These are phyloP conservation scores for Hordeum pubiflorum DNA, from an alignment of 202 grass and related monocot genomes.

Conservation along the genomic window DNA sequence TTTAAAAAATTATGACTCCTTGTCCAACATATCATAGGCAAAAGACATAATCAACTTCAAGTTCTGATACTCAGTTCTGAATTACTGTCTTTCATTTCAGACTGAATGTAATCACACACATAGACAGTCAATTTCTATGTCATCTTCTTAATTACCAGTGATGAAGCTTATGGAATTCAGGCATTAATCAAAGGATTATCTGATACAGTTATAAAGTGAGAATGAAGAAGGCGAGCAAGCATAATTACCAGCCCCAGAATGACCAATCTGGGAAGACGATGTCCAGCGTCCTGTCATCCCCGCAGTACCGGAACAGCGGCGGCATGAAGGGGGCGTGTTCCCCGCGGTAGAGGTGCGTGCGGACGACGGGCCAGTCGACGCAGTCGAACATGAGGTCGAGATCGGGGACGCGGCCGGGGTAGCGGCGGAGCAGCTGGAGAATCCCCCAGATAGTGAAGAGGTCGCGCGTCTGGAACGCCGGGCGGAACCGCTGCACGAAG, in stretches of 20 bases:
- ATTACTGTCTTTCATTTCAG: not conserved
- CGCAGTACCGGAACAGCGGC: slow-evolving; percentile 74
- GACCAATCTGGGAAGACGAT: slow-evolving; percentile 95
- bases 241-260: slow-evolving; percentile 93
- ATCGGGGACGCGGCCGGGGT: slow-evolving; percentile 76
- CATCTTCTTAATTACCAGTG: not conserved
- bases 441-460: slow-evolving; percentile 96
- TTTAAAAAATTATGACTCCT: not conserved
- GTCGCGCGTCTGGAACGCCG: slow-evolving; percentile 69
- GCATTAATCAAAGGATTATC: not conserved
- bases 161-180: not conserved
- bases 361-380: slow-evolving; percentile 62
- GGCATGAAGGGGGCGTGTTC: slow-evolving; percentile 49
- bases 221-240: not conserved
- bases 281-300: slow-evolving; percentile 52
- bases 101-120: not conserved
- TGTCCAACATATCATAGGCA: not conserved
- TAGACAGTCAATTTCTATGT: not conserved
- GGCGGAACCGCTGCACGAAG: slow-evolving; percentile 57
- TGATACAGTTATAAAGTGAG: not conserved
- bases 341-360: slow-evolving; percentile 32
- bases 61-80: not conserved
- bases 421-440: slow-evolving; percentile 74
- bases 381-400: slow-evolving; percentile 98
- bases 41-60: not conserved